Base-by-base conservation (phyloP, 257 asterid genomes). In the Plantago major region DNA sequence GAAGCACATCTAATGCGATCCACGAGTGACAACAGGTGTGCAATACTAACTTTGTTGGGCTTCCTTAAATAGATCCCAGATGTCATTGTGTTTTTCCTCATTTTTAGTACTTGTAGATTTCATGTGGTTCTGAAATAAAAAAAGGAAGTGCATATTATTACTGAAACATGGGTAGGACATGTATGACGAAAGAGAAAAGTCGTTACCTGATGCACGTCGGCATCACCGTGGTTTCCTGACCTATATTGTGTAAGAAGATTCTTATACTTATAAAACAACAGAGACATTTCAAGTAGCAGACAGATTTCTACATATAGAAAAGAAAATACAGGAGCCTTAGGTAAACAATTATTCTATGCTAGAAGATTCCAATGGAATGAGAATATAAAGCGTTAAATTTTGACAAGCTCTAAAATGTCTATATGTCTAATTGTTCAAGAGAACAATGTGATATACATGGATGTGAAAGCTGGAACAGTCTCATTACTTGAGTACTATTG, bases 31-130 rank as follows among this genome's bases (percentile, higher is more conserved):
- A 40, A 49, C 43, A 64, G 53, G 46, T 50, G 58, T 64, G 51
- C 42, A 52, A 55, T 28, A 70, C 88, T 49, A 63, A 86, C 96
- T 89, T 65, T 67, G 79, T 67, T 86, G 90, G 58, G 96, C 96
- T 77, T 89, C 87, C 70, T 61, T 70, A 64, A 86, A 89, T 64
- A 89, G 85, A 68, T 78, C 46, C 96, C 90, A 78, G 55, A 89
- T 67, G 70, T 81, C 87, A 64, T 43, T 71, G 38, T 28, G 80
- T 65, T 80, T 85, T 67, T 69, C 78, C 68, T 71, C 71, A 50
- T 61, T 71, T 58, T 63, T 71, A 61, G 26, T 42, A 30, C 52
- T 73, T 51, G 55, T 46, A 51, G 78, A 57, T 63, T 67, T 75
- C 53, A 56, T 56, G 58, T 59, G 63, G 46, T 66, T 74, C 89